A percentile compares a stretch with the other conserved stretches of the same genome.
phyloP scores from a whole-genome alignment of 352 stramenopile species.

The Pythium coloratum region DNA sequence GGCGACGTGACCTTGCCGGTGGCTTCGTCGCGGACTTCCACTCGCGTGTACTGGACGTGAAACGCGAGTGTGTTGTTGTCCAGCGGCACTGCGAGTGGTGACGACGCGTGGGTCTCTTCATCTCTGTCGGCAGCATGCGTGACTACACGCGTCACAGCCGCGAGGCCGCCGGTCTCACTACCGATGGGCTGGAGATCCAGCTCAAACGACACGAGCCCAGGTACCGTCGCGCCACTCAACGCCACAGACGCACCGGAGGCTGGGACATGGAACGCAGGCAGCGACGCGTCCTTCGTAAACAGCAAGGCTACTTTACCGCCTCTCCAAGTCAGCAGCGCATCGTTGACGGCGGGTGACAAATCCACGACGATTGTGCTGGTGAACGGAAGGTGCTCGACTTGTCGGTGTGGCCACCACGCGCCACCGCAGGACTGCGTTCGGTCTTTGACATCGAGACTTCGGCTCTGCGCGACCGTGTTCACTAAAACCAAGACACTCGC shows the following conservation, averaged over 20 bases:
- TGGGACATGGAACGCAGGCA: background rate
- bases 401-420: slow-evolving; percentile 21
- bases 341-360: background rate
- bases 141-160: background rate
- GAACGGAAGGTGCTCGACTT: slow-evolving; percentile 23
- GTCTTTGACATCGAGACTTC: slow-evolving; percentile 10
- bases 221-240: background rate
- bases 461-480: slow-evolving; percentile 1
- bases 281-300: slow-evolving; percentile 8
- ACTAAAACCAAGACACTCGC: slow-evolving; percentile 8
- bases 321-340: background rate
- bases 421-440: slow-evolving; percentile 1
- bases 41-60: slow-evolving; percentile 18
- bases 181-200: slow-evolving; percentile 8
- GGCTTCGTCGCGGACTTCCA: slow-evolving; percentile 8
- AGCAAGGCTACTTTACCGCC: slow-evolving; percentile 13
- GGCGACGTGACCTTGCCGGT: slow-evolving; percentile 8
- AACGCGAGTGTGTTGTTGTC: slow-evolving; percentile 2
- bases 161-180: background rate
- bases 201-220: slow-evolving; percentile 10
- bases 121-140: background rate
- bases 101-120: background rate
- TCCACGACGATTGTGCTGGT: slow-evolving; percentile 11
- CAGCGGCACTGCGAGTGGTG: background rate
- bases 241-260: background rate